Evolutionary conservation across 768 basidiomycete species (phyloP).

Genomic region (Auricularia auricula-judae): DNA sequence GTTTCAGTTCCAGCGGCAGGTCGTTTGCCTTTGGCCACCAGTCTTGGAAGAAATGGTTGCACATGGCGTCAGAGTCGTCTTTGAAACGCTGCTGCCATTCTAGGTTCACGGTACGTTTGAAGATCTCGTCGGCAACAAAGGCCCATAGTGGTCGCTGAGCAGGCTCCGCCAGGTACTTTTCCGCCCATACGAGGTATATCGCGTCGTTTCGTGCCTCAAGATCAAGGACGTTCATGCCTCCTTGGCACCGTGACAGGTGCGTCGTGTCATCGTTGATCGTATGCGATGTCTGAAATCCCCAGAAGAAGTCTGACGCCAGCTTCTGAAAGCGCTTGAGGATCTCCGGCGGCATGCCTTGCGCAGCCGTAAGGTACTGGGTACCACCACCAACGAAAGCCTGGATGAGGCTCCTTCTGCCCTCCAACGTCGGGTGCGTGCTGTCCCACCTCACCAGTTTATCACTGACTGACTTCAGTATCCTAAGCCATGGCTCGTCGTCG

Average conservation of each 20-base stretch:
- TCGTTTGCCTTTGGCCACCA: neutral
- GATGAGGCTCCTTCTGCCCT: conserved; percentile 16
- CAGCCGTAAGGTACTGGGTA: conserved; percentile 25
- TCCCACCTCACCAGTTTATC: conserved; percentile 14
- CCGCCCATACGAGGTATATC: conserved; percentile 5
- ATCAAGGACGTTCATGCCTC: conserved; percentile 1
- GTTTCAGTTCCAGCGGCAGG: neutral
- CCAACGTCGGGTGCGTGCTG: conserved; percentile 18
- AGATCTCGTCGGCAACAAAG: conserved; percentile 14
- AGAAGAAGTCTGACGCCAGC: conserved; percentile 18
- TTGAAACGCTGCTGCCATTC: neutral
- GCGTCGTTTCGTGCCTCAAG: conserved; percentile 7
- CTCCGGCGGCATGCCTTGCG: conserved; percentile 25
- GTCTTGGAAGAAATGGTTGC: neutral
- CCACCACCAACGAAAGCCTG: conserved; percentile 20
- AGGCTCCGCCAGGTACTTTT: conserved; percentile 12
- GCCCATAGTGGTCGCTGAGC: conserved; percentile 19
- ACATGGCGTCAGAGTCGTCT: neutral
- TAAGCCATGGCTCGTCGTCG: conserved; percentile 15
- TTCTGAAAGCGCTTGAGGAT: conserved; percentile 14
- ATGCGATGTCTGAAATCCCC: conserved; percentile 8
- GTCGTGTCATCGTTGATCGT: neutral
- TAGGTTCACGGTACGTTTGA: neutral
- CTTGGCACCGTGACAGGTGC: neutral
- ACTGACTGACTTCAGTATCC: conserved; percentile 18